These are phyloP conservation scores for Trichoderma pleuroti DNA, from an alignment of 2,329 filamentous ascomycete genomes.

Conservation along the genomic window DNA sequence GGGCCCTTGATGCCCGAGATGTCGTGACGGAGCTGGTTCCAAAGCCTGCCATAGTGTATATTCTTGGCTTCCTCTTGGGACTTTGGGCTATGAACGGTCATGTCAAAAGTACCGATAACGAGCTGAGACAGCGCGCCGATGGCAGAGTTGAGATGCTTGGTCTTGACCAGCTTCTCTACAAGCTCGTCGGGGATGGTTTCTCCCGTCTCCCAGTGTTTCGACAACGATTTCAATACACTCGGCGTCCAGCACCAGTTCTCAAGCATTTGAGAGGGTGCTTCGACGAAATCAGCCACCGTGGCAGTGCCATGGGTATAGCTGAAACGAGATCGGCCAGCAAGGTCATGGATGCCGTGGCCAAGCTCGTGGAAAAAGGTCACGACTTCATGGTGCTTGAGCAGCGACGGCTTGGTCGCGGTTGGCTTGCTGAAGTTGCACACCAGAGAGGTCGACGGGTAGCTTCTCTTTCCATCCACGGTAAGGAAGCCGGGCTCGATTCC, in stretches of 20 bases:
- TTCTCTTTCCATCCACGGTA: conserved; percentile 62
- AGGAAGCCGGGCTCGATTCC: conserved; percentile 71
- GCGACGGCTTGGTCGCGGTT: conserved; percentile 68
- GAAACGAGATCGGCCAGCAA: conserved; percentile 60
- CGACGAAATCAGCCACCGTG: conserved; percentile 66
- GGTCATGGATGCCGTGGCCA: conserved; percentile 67
- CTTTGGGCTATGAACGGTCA: conserved; percentile 70
- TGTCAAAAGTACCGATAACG: conserved; percentile 79
- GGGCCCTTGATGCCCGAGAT: conserved; percentile 73
- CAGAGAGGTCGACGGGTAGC: conserved; percentile 73
- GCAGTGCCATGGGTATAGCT: conserved; percentile 65
- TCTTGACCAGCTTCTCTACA: conserved; percentile 68
- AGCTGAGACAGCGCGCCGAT: conserved; percentile 75
- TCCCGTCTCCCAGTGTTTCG: conserved; percentile 67
- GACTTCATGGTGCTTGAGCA: conserved; percentile 80
- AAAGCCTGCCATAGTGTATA: conserved; percentile 62
- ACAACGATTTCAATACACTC: conserved; percentile 61
- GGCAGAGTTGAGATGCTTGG: conserved; percentile 77
- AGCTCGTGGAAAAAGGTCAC: conserved; percentile 79
- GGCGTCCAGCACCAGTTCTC: conserved; percentile 75
- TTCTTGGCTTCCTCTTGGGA: conserved; percentile 66
- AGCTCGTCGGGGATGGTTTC: conserved; percentile 71
- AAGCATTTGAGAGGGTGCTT: conserved; percentile 69
- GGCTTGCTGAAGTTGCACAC: conserved; percentile 87
- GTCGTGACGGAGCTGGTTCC: conserved; percentile 69